Evolutionary conservation across 805 yeast genomes (phyloP), one percentile per base, ranked within the genome.

Genomic region (Nakazawaea laoshanensis): DNA sequence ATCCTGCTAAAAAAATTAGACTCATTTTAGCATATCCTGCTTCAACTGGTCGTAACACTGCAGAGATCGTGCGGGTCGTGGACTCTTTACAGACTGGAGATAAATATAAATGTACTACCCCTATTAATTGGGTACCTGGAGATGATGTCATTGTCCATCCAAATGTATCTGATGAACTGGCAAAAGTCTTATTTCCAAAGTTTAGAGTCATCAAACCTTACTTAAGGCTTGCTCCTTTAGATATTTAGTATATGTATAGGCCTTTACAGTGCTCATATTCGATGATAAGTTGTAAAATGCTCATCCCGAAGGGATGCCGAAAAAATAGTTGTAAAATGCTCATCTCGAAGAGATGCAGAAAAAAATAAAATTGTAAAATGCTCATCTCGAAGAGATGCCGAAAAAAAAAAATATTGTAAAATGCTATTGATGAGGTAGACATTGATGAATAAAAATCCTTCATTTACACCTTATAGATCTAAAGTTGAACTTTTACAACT

Each of bases 141-240:
- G 74, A 77, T 40, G 85, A 79, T 54, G 85, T 78, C 29, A 77
- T 79, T 43, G 74, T 79, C 39, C 83, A 79, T 34, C 84, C 85
- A 32, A 60, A 70, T 23, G 74, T 77, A 20, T 59, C 72, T 12
- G 70, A 77, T 47, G 74, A 65, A 21, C 75, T 65, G 42, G 85
- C 84, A 25, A 65, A 65, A 52, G 62, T 61, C 30, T 53, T 69
- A 52, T 77, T 75, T 57, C 82, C 82, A 32, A 71, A 74, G 37
- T 74, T 72, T 65, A 61, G 72, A 45, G 57, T 66, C 30, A 57
- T 77, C 48, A 77, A 74, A 60, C 75, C 80, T 30, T 77, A 77
- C 59, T 61, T 77, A 53, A 68, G 82, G 56, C 58, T 73, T 11
- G 29, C 37, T 12, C 37, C 37, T 18, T 34, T 34, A 15, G 30